Evolutionary conservation across 257 asterid genomes (phyloP).

Genomic region (Nicotiana obtusifolia): DNA sequence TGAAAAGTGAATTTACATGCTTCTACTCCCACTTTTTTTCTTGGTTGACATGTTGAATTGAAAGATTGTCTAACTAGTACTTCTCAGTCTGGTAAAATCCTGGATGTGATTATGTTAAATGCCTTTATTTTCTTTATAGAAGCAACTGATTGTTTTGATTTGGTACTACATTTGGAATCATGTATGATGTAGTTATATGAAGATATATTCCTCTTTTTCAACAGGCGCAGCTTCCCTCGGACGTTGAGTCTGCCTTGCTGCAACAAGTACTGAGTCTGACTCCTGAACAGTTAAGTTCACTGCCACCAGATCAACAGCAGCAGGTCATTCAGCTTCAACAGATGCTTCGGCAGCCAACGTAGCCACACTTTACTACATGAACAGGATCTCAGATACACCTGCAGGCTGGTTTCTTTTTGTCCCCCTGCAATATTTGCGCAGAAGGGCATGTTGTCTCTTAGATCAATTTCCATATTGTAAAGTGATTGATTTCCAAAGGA

Average conservation of each 20-base stretch:
- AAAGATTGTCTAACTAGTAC: background rate
- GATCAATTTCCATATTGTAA: slow-evolving; percentile 7
- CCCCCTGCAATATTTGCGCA: background rate
- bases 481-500: slow-evolving; percentile 1
- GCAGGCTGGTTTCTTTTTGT: background rate
- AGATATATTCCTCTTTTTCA: background rate
- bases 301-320: slow-evolving; percentile 87
- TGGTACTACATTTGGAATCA: background rate
- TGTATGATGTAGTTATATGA: background rate
- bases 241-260: slow-evolving; percentile 61
- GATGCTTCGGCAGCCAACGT: slow-evolving; percentile 72
- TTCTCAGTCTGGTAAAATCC: background rate
- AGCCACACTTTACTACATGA: slow-evolving; percentile 8
- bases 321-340: slow-evolving; percentile 85
- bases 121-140: background rate
- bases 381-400: background rate
- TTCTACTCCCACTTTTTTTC: background rate
- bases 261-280: slow-evolving; percentile 77
- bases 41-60: background rate
- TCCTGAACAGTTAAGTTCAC: slow-evolving; percentile 66
- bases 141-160: background rate
- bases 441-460: background rate
- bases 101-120: background rate
- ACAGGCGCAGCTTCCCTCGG: slow-evolving; percentile 56
- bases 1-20: slow-evolving; percentile 1